Percentiles rank a stretch among this genome's conserved stretches.
Evolutionary conservation across 2,329 filamentous ascomycete species (phyloP).

Genomic region (Aspergillus felis): DNA sequence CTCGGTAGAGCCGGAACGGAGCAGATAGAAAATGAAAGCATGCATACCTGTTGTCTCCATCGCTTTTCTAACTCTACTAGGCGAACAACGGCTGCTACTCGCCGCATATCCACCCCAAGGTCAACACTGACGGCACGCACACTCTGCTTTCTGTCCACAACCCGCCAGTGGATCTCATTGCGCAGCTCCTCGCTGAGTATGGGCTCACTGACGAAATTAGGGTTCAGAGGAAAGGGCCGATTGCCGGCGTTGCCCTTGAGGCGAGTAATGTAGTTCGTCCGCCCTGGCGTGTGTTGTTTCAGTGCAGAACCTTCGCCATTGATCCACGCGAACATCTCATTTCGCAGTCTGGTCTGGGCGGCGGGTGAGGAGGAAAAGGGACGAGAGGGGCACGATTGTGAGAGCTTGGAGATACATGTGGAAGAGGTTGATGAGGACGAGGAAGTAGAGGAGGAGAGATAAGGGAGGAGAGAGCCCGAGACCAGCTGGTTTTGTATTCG

Average conservation of each 20-base stretch:
- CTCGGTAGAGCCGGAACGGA: constrained; percentile 2
- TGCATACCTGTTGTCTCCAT: constrained; percentile 69
- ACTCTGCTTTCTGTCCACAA: constrained; percentile 62
- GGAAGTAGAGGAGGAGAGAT: constrained; percentile 24
- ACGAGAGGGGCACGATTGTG: constrained; percentile 21
- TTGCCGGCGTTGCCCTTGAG: constrained; percentile 9
- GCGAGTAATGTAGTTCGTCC: constrained; percentile 29
- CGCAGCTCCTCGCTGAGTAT: constrained; percentile 71
- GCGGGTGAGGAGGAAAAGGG: constrained; percentile 32
- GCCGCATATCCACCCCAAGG: constrained; percentile 73
- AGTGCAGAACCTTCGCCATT: constrained; percentile 34
- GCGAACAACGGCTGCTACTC: constrained; percentile 80
- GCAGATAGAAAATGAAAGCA: constrained; percentile 14
- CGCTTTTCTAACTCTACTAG: constrained; percentile 82
- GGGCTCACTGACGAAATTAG: constrained; percentile 63
- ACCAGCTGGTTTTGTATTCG: constrained; percentile 36
- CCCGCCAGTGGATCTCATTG: constrained; percentile 68
- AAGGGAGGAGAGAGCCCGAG: constrained; percentile 31
- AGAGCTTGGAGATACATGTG: constrained; percentile 9
- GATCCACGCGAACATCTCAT: constrained; percentile 58
- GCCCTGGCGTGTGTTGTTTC: constrained; percentile 29
- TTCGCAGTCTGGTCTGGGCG: constrained; percentile 48
- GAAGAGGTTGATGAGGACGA: constrained; percentile 19
- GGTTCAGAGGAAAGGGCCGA: constrained; percentile 71
- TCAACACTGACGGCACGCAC: constrained; percentile 74